These are phyloP conservation scores for Linum trigynum DNA, from an alignment of 345 rosid species.

Conservation along the genomic window DNA sequence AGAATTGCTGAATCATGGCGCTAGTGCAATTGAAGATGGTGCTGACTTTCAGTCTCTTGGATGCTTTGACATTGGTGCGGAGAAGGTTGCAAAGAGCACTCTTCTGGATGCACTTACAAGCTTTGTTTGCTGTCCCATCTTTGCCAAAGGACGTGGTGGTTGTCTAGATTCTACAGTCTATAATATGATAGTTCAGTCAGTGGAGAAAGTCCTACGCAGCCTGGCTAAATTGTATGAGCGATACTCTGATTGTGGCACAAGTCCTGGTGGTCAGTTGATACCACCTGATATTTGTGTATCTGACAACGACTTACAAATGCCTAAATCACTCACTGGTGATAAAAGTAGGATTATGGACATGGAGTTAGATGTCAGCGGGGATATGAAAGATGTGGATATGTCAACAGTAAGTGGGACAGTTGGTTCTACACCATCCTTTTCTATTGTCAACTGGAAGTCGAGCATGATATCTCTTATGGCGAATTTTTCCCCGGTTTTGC, in stretches of 20 bases:
- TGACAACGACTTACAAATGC: constrained; percentile 33
- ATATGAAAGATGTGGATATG: constrained; percentile 43
- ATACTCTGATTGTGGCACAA: constrained; percentile 34
- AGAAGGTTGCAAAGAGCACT: constrained; percentile 31
- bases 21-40: constrained; percentile 31
- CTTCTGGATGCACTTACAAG: constrained; percentile 49
- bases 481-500: constrained; percentile 49
- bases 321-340: constrained; percentile 15
- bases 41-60: constrained; percentile 43
- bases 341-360: constrained; percentile 57
- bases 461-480: constrained; percentile 68
- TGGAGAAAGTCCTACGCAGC: constrained; percentile 53
- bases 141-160: constrained; percentile 30
- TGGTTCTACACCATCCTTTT: constrained; percentile 34
- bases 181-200: constrained; percentile 35
- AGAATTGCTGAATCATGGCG: constrained; percentile 50
- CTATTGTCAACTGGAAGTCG: constrained; percentile 60
- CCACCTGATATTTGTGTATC: constrained; percentile 23
- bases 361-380: constrained; percentile 68
- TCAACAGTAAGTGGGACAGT: constrained; percentile 39
- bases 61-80: constrained; percentile 33
- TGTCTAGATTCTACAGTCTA: constrained; percentile 29
- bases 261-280: constrained; percentile 29
- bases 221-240: constrained; percentile 44
- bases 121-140: constrained; percentile 49